These are phyloP conservation scores for Colletotrichum acutatum DNA, from an alignment of 2,329 filamentous ascomycete genomes.

Conservation along the genomic window DNA sequence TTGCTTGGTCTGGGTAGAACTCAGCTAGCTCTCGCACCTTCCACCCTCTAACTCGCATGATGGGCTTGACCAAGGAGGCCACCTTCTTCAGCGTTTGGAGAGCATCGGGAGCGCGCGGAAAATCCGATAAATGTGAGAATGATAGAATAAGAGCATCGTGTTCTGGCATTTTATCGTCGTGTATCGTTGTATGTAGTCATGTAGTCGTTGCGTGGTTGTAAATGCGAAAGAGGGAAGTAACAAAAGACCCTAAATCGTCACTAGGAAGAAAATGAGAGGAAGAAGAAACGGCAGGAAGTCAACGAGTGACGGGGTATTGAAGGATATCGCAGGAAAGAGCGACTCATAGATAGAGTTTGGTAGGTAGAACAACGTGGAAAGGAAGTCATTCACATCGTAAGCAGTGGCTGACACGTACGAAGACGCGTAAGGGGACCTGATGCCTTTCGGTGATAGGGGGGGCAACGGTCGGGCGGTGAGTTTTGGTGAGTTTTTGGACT, in stretches of 20 bases:
- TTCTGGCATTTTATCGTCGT: constrained; percentile 48
- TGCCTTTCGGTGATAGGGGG: constrained; percentile 21
- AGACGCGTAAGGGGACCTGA: constrained; percentile 30
- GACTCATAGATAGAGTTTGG: neutral
- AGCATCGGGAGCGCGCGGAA: constrained; percentile 61
- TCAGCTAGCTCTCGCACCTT: constrained; percentile 82
- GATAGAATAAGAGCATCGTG: constrained; percentile 58
- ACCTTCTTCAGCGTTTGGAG: constrained; percentile 78
- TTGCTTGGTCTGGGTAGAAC: constrained; percentile 81
- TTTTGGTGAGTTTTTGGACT: neutral
- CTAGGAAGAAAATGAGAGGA: neutral
- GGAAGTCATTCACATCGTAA: constrained; percentile 13
- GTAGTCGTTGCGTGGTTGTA: neutral
- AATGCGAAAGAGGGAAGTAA: neutral
- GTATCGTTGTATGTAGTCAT: neutral
- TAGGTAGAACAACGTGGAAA: constrained; percentile 1
- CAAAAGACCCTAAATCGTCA: neutral
- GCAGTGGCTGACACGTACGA: constrained; percentile 25
- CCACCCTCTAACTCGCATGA: constrained; percentile 91
- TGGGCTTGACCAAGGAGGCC: constrained; percentile 90
- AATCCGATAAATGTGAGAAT: constrained; percentile 60
- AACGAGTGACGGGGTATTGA: constrained; percentile 5
- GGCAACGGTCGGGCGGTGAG: neutral
- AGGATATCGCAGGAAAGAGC: neutral
- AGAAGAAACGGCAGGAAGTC: neutral